Conservation (phyloP, 768 basidiomycete species). For the Lactifluus hygrophoroides region DNA sequence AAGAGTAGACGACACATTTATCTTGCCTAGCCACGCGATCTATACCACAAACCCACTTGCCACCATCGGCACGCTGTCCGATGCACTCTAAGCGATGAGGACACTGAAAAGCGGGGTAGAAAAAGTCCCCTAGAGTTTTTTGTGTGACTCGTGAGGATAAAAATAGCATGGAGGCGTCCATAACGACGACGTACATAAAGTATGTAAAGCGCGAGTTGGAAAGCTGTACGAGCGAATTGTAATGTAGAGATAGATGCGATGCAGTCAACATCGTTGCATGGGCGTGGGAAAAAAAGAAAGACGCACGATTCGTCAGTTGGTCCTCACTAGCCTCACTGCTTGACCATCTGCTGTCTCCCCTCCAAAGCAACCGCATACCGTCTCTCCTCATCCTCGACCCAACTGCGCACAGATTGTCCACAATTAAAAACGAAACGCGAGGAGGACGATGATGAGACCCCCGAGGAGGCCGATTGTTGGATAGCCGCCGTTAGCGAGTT, state of each 20-base stretch:
- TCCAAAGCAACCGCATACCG: neutral
- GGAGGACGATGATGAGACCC: neutral
- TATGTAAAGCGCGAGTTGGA: neutral
- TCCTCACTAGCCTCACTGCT: neutral
- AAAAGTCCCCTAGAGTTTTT: conserved; percentile 43
- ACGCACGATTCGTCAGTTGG: neutral
- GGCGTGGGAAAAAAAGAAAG: neutral
- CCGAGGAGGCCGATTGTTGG: too few species aligned
- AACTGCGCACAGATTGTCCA: neutral
- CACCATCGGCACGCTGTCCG: conserved; percentile 42
- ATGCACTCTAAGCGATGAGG: conserved; percentile 41
- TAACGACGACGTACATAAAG: neutral
- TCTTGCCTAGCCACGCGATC: conserved; percentile 28
- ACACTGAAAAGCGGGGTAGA: conserved; percentile 39
- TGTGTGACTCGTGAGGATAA: neutral
- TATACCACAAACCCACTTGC: conserved; percentile 45
- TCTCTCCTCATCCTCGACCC: neutral
- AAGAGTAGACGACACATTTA: conserved; percentile 28
- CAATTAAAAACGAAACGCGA: neutral
- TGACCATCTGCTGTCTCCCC: neutral
- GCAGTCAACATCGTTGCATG: too few species aligned
- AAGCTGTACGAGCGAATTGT: too few species aligned
- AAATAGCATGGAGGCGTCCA: too few species aligned
- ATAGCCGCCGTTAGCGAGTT: too few species aligned
- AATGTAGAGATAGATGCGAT: too few species aligned